Percentiles rank a stretch among this genome's conserved stretches.
These are phyloP conservation scores for Diophrys appendiculata DNA, from an alignment of 73 alveolate genomes.

Conservation along the genomic window DNA sequence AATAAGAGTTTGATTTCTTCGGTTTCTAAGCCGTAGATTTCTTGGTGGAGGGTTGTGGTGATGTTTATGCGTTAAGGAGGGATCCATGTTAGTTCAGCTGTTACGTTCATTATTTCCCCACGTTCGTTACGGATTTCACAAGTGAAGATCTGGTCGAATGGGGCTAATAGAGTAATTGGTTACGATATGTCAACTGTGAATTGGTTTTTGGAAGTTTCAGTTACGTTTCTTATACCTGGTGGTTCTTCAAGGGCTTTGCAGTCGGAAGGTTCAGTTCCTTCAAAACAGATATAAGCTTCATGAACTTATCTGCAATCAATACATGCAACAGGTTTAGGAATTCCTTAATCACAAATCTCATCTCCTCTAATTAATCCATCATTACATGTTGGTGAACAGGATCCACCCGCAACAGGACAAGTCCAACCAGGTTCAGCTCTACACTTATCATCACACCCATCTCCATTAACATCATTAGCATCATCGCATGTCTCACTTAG, in stretches of 20 bases:
- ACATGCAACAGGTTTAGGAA: background rate
- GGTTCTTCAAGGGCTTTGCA: background rate
- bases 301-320: background rate
- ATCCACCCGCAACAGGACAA: background rate
- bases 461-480: background rate
- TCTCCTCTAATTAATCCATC: background rate
- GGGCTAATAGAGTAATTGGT: no score
- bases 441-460: background rate
- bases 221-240: background rate
- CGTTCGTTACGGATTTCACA: no score
- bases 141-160: no score
- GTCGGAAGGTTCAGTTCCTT: background rate
- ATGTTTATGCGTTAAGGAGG: no score
- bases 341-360: background rate
- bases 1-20: no score
- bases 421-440: background rate
- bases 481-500: background rate
- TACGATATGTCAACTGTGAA: background rate
- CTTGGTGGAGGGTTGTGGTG: no score
- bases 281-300: background rate
- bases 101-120: no score
- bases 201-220: background rate
- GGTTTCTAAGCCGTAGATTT: no score
- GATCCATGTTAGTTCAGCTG: no score
- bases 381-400: background rate